Evolutionary conservation across 2,329 filamentous ascomycete genomes (phyloP).

Genomic region (Polychaeton citri): DNA sequence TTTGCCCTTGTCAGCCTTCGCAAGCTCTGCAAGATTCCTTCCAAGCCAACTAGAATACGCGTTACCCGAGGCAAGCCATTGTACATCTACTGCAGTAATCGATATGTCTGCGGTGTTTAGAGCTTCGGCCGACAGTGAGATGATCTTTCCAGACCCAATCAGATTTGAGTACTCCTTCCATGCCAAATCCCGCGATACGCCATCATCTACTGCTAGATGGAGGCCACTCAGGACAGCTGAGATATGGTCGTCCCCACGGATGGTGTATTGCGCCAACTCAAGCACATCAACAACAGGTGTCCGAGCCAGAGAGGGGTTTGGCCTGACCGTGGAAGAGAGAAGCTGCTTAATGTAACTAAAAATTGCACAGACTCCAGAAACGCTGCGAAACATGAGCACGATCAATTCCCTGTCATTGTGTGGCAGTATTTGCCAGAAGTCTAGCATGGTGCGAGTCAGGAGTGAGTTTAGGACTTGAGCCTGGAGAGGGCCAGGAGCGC

Average conservation of each 20-base stretch:
- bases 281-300: background rate
- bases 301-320: background rate
- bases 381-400: conserved; percentile 53
- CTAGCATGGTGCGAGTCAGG: conserved; percentile 60
- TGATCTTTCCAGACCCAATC: conserved; percentile 45
- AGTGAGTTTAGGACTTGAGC: conserved; percentile 65
- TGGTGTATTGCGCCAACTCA: no score
- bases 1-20: conserved; percentile 1
- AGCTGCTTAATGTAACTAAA: conserved; percentile 38
- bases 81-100: conserved; percentile 11
- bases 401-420: conserved; percentile 37
- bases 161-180: conserved; percentile 53
- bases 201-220: conserved; percentile 22
- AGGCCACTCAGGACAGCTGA: background rate
- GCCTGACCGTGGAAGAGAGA: background rate
- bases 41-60: conserved; percentile 62
- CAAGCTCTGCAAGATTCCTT: conserved; percentile 38
- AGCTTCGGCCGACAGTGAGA: conserved; percentile 47
- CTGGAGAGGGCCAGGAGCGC: conserved; percentile 49
- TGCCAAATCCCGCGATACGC: conserved; percentile 36
- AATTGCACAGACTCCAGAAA: conserved; percentile 66
- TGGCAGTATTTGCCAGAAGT: conserved; percentile 62
- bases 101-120: conserved; percentile 3
- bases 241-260: background rate
- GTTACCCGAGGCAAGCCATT: conserved; percentile 53